Conservation (phyloP, 352 stramenopile genomes). For the Phytophthora cryptogea region DNA sequence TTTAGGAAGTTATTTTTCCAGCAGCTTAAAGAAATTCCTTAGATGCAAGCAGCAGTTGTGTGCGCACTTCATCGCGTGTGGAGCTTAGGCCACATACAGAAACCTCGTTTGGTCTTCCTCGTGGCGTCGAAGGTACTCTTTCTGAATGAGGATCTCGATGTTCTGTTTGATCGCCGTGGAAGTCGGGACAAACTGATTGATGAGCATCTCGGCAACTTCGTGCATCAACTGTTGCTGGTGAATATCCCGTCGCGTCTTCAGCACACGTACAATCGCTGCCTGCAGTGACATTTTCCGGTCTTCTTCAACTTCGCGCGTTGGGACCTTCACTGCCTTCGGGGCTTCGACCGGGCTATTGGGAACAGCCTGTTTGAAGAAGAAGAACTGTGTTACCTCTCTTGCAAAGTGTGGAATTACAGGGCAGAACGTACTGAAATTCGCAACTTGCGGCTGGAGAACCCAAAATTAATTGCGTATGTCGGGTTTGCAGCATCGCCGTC, state of each 20-base stretch:
- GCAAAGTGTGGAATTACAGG: neutral
- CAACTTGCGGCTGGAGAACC: constrained; percentile 55
- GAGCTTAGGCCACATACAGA: constrained; percentile 68
- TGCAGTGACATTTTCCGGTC: constrained; percentile 90
- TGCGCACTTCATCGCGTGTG: constrained; percentile 1
- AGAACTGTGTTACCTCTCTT: neutral
- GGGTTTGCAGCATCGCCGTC: constrained; percentile 28
- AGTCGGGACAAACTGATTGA: constrained; percentile 75
- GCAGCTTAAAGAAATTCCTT: constrained; percentile 13
- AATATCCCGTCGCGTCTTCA: constrained; percentile 85
- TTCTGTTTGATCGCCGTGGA: constrained; percentile 71
- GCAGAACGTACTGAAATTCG: constrained; percentile 46
- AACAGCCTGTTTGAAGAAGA: constrained; percentile 33
- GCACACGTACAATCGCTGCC: constrained; percentile 79
- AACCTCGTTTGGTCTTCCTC: constrained; percentile 61
- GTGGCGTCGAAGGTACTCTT: constrained; percentile 80
- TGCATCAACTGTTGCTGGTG: constrained; percentile 58
- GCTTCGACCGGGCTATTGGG: constrained; percentile 76
- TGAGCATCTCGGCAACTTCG: constrained; percentile 77
- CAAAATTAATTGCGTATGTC: constrained; percentile 49
- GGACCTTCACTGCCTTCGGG: constrained; percentile 52
- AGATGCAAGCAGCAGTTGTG: constrained; percentile 16
- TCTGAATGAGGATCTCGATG: constrained; percentile 83
- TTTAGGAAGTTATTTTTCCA: constrained; percentile 10
- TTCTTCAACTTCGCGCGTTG: constrained; percentile 78